Percentiles rank a stretch among this genome's conserved stretches.
Evolutionary conservation across 2,329 filamentous ascomycete species (phyloP).

Genomic region (Cladophialophora carrionii): DNA sequence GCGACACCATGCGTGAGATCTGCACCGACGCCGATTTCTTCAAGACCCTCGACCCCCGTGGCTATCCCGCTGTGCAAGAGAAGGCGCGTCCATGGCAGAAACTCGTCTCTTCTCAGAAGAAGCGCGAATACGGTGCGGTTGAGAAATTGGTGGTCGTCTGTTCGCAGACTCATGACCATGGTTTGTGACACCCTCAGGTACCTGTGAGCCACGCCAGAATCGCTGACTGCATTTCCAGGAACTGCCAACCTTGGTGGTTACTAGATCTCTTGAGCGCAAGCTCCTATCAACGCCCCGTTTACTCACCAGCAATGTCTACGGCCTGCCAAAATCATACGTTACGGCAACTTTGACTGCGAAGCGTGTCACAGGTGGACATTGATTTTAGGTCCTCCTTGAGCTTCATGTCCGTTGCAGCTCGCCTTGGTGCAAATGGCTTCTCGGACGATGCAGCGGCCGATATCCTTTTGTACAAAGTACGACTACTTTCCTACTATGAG

Average conservation of each 20-base stretch:
- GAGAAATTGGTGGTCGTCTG: conserved; percentile 19
- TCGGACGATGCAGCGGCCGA: not conserved
- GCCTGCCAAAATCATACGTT: conserved; percentile 1
- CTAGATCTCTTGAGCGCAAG: not conserved
- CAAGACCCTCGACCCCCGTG: conserved; percentile 6
- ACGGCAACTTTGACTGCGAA: not conserved
- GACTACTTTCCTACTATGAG: not conserved
- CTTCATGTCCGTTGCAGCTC: not conserved
- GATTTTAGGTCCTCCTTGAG: not conserved
- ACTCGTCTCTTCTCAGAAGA: conserved; percentile 8
- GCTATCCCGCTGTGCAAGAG: conserved; percentile 20
- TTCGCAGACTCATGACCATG: conserved; percentile 16
- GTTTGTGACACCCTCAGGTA: not conserved
- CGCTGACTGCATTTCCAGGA: not conserved
- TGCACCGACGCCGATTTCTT: conserved; percentile 9
- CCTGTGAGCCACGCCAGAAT: not conserved
- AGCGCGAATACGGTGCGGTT: conserved; percentile 1
- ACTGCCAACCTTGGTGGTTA: conserved; percentile 3
- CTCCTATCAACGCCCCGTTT: not conserved
- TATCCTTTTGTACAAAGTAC: not conserved
- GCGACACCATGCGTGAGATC: conserved; percentile 6
- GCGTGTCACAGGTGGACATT: not conserved
- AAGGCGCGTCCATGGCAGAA: conserved; percentile 18
- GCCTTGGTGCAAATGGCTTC: not conserved
- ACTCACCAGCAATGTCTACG: not conserved